These are phyloP conservation scores for Acacia acuminata DNA, from an alignment of 306 rosid genomes.

Conservation along the genomic window DNA sequence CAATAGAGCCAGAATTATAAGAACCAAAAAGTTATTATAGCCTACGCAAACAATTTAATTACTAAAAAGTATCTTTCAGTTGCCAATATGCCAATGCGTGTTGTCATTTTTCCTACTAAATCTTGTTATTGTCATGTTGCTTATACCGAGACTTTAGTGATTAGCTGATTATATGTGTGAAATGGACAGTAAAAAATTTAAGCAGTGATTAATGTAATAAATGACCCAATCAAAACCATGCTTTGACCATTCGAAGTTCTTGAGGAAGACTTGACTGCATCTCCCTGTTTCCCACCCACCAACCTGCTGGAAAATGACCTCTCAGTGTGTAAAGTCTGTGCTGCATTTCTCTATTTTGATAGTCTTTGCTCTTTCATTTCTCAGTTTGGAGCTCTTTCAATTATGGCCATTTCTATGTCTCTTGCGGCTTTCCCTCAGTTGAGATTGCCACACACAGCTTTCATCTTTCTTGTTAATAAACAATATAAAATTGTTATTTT, in stretches of 20 bases:
- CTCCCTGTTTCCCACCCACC: constrained; percentile 19
- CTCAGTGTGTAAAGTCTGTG: constrained; percentile 4
- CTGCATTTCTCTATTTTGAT: not conserved
- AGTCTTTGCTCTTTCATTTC: not conserved
- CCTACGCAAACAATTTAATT: too few relatives aligned
- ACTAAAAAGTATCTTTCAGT: too few relatives aligned
- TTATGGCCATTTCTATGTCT: constrained; percentile 5
- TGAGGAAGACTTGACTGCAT: constrained; percentile 23
- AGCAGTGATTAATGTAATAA: not conserved
- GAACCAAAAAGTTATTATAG: too few relatives aligned
- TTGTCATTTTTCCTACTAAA: too few relatives aligned
- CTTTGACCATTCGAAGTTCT: constrained; percentile 20
- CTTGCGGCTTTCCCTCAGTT: not conserved
- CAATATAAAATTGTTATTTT: not conserved
- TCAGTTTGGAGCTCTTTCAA: not conserved
- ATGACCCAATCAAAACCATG: not conserved
- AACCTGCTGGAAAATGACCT: constrained; percentile 36
- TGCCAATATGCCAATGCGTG: too few relatives aligned
- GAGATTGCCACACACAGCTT: not conserved
- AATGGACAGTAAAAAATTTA: not conserved
- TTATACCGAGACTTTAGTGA: too few relatives aligned
- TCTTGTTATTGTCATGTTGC: too few relatives aligned
- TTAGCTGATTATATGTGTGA: too few relatives aligned
- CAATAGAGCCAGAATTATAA: too few relatives aligned
- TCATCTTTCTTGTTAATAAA: not conserved